phyloP scores from a whole-genome alignment of 345 rosid genomes.

The Citropsis articulata region DNA sequence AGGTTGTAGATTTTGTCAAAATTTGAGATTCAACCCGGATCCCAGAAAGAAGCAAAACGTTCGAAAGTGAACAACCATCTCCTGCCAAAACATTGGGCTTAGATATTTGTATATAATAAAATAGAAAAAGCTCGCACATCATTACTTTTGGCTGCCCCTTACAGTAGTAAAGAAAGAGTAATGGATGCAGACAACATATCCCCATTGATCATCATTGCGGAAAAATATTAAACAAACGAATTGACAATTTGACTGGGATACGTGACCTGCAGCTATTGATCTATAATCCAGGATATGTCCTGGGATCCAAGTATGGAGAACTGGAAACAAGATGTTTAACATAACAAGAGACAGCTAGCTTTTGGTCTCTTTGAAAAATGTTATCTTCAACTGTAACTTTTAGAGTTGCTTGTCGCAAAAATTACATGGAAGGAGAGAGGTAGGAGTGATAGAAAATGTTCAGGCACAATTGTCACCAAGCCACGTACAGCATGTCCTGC shows the following conservation, averaged over 20 bases:
- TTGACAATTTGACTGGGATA: not conserved
- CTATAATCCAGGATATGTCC: not conserved
- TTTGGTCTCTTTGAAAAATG: not conserved
- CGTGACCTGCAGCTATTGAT: conserved; percentile 5
- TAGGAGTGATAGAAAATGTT: not conserved
- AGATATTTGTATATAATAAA: not conserved
- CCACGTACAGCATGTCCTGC: conserved; percentile 16
- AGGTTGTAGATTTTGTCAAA: not conserved
- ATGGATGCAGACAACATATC: not conserved
- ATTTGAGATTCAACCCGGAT: not conserved
- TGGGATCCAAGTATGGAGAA: not conserved
- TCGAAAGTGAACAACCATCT: not conserved
- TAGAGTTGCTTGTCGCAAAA: not conserved
- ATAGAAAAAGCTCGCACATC: not conserved
- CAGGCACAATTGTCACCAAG: not conserved
- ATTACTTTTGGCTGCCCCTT: not conserved
- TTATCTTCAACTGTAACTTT: not conserved
- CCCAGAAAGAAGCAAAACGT: not conserved
- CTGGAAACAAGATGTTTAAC: not conserved
- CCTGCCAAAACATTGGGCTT: not conserved
- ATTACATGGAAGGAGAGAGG: not conserved
- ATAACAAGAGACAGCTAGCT: not conserved
- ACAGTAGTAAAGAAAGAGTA: not conserved
- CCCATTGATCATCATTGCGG: not conserved
- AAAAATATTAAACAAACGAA: not conserved